Evolutionary conservation across 306 rosid species (phyloP), one percentile per base, ranked within the genome.

Genomic region (Adenanthera pavonina): DNA sequence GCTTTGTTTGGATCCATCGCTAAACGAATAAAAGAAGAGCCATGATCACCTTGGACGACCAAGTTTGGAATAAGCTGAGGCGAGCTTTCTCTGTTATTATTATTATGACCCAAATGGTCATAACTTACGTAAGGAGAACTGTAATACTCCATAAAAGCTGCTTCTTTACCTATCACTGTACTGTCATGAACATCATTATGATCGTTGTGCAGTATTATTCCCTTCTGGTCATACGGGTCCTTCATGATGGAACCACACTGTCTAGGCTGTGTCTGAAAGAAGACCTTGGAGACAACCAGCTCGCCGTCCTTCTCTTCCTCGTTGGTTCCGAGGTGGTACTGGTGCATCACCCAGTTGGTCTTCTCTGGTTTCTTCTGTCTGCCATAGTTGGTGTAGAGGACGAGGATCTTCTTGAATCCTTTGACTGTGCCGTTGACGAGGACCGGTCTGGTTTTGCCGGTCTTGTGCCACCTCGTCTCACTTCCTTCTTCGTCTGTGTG

Each of bases 381-480:
- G 0, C 98, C 91, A 78, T 89, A 92, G 89, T 93, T 95, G 69
- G 99, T 93, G 87, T 95, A 95, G 51, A 93, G 91, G 34, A 95
- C 99, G 20, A 95, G 70, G 68, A 95, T 92, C 87, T 95, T 95
- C 40, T 95, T 95, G 86, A 90, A 95, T 8, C 99, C 98, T 56
- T 90, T 93, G 8, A 88, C 82, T 7, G 38, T 72, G 2, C 92
- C 92, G 8, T 72, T 79, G 2, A 35, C 75, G 3, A 81, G 40
- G 5, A 92, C 85, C 10, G 98, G 86, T 71, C 97, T 87, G 9
- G 98, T 93, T 87, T 95, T 95, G 1, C 99, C 98, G 2, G 99
- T 95, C 85, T 95, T 95, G 89, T 95, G 98, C 98, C 99, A 93
- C 65, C 98, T 88, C 3, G 97, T 93, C 70, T 95, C 99, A 38